Percentiles rank a stretch among this genome's conserved stretches.
Evolutionary conservation across 2,329 filamentous ascomycete species (phyloP).

Genomic region (Cladophialophora exuberans): DNA sequence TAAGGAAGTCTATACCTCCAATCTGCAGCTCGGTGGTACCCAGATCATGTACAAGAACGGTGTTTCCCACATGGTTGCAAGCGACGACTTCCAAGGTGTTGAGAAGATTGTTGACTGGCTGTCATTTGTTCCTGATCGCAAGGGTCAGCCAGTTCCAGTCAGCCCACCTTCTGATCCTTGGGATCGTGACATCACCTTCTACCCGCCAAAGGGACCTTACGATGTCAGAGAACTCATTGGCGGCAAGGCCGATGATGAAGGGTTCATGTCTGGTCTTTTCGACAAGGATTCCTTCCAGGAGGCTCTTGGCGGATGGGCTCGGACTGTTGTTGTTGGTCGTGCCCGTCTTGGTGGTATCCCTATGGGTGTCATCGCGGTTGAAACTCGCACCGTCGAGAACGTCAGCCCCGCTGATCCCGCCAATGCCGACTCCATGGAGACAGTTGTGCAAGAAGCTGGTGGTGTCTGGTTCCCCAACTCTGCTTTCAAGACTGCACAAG

Average conservation of each 20-base stretch:
- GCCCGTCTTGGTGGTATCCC: constrained; percentile 96
- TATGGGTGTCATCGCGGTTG: constrained; percentile 96
- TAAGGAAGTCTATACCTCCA: constrained; percentile 97
- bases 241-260: constrained; percentile 82
- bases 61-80: constrained; percentile 98
- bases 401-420: constrained; percentile 94
- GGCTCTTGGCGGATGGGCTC: constrained; percentile 93
- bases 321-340: constrained; percentile 93
- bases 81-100: constrained; percentile 96
- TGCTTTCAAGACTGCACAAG: constrained; percentile 98
- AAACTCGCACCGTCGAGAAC: constrained; percentile 95
- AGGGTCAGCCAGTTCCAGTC: constrained; percentile 90
- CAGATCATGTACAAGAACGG: constrained; percentile 99
- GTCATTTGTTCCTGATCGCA: constrained; percentile 95
- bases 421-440: constrained; percentile 97
- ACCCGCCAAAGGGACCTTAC: constrained; percentile 79
- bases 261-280: constrained; percentile 89
- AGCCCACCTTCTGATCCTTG: constrained; percentile 81
- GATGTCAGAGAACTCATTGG: constrained; percentile 93
- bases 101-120: constrained; percentile 98
- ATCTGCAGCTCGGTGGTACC: constrained; percentile 98
- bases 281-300: constrained; percentile 97
- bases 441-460: constrained; percentile 90
- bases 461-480: constrained; percentile 99
- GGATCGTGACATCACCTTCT: constrained; percentile 89